Evolutionary conservation across 73 alveolate genomes (phyloP).

Genomic region (Tetrahymena malaccensis): DNA sequence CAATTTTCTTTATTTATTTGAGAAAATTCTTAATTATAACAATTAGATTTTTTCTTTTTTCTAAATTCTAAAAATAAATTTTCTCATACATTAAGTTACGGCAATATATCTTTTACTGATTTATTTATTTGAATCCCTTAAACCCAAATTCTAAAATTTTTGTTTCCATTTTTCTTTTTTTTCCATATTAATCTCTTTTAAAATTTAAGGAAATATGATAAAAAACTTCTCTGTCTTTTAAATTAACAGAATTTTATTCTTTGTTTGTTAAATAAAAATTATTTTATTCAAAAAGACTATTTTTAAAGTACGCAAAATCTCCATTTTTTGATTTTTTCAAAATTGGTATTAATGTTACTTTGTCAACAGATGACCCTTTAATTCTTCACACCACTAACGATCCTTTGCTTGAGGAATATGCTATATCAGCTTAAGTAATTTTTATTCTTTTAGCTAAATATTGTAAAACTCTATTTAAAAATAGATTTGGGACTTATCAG

Average conservation of each 20-base stretch:
- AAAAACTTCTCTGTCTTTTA: not conserved
- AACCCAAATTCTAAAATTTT: not conserved
- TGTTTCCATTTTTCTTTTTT: not conserved
- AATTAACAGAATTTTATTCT: not conserved
- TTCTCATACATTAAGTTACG: not conserved
- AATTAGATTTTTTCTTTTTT: not conserved
- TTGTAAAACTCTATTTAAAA: not conserved
- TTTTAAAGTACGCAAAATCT: slow-evolving; percentile 20
- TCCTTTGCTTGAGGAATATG: slow-evolving; percentile 59
- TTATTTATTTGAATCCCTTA: not conserved
- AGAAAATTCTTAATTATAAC: not conserved
- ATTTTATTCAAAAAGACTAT: slow-evolving; percentile 4
- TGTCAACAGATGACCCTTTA: slow-evolving; percentile 75
- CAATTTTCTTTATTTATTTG: not conserved
- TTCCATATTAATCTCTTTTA: not conserved
- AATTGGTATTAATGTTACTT: slow-evolving; percentile 62
- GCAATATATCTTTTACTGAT: not conserved
- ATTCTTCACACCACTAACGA: slow-evolving; percentile 68
- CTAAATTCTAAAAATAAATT: not conserved
- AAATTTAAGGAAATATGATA: not conserved
- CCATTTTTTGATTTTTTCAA: slow-evolving; percentile 43
- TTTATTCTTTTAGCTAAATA: not conserved
- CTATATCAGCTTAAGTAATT: slow-evolving; percentile 43
- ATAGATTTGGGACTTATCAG: slow-evolving; percentile 45
- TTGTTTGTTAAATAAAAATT: not conserved